phyloP scores from a whole-genome alignment of 2,329 filamentous ascomycete species.

The Cladophialophora chaetospira region DNA sequence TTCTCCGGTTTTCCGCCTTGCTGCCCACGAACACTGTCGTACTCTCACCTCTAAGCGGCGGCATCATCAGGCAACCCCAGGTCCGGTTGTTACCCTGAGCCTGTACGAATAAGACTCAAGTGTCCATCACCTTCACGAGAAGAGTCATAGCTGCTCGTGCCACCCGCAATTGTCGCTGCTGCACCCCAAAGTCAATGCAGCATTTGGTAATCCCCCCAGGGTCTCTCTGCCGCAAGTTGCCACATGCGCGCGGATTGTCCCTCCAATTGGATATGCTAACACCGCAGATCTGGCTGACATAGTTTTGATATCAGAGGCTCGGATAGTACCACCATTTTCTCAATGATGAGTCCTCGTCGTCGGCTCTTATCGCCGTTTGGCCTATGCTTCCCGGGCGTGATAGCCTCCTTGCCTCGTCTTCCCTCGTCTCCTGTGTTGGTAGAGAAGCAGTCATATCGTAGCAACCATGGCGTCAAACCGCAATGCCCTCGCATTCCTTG shows the following conservation, averaged over 20 bases:
- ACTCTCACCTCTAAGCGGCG: too few relatives aligned
- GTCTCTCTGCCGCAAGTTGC: neutral
- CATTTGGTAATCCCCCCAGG: neutral
- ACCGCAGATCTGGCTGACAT: neutral
- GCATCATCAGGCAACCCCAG: neutral
- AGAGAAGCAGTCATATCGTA: too few relatives aligned
- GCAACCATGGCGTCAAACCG: neutral
- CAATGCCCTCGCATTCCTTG: conserved; percentile 6
- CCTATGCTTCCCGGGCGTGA: neutral
- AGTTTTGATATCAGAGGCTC: conserved; percentile 3
- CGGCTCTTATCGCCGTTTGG: neutral
- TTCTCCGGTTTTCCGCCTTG: too few relatives aligned
- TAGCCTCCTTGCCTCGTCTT: neutral
- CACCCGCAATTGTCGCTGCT: neutral
- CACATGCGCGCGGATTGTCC: conserved; percentile 2
- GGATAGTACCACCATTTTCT: neutral
- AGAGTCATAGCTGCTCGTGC: neutral
- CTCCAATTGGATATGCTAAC: conserved; percentile 4
- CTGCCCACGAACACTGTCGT: too few relatives aligned
- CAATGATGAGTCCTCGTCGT: neutral
- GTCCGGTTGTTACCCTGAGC: too few relatives aligned
- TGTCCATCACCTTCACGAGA: too few relatives aligned
- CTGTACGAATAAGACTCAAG: too few relatives aligned
- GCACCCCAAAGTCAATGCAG: neutral
- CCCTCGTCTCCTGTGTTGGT: too few relatives aligned